Percentiles rank a stretch among this genome's conserved stretches.
Evolutionary conservation across 2,329 filamentous ascomycete species (phyloP).

Genomic region (Leptographium lundbergii): DNA sequence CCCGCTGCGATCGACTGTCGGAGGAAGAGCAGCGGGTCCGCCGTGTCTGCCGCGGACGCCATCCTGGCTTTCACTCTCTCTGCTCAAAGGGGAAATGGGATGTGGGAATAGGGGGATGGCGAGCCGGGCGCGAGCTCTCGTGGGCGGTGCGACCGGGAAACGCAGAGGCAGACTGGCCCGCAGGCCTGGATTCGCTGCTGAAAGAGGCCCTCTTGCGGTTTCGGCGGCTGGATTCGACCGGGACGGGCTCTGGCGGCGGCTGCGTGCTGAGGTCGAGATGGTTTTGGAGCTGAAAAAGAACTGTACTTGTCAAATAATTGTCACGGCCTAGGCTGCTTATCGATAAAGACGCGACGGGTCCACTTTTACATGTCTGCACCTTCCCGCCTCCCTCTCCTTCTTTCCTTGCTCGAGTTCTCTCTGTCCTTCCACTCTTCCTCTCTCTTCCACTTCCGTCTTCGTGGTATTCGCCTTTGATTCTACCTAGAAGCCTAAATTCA

Average conservation of each 20-base stretch:
- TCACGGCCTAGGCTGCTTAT: background rate
- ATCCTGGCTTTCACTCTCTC: background rate
- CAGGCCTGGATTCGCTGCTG: background rate
- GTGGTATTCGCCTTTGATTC: background rate
- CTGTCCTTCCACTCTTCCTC: background rate
- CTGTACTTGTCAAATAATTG: too few species aligned
- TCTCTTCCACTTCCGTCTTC: background rate
- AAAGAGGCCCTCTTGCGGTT: background rate
- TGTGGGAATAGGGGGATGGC: too few species aligned
- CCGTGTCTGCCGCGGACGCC: background rate
- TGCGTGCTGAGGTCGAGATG: background rate
- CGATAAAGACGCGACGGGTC: conserved; percentile 2
- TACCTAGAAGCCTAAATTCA: background rate
- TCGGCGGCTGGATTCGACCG: background rate
- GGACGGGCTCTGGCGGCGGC: background rate
- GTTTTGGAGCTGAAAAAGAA: background rate
- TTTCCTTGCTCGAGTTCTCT: background rate
- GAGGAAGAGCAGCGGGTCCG: conserved; percentile 69
- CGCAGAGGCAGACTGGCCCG: background rate
- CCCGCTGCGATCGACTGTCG: conserved; percentile 67
- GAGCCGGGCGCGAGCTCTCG: too few species aligned
- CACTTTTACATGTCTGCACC: background rate
- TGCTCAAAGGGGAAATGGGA: too few species aligned
- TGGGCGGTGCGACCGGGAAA: too few species aligned
- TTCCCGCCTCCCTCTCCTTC: background rate